Base-by-base conservation (phyloP, 129 eudicot species). In the Sambucus nigra region DNA sequence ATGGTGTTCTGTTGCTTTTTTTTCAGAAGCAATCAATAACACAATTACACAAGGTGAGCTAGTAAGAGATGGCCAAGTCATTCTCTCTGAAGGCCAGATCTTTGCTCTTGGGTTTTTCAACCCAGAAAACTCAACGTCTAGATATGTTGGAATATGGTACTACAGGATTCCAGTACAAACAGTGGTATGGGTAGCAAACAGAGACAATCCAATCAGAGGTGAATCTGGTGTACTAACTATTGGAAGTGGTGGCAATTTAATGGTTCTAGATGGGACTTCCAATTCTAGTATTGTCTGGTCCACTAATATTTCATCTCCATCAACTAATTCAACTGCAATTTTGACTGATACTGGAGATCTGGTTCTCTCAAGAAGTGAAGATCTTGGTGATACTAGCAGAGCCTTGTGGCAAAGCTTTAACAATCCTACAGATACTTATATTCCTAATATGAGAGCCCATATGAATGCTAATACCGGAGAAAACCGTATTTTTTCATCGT, bases 101-200 rank as follows among this genome's bases (percentile, higher is more conserved):
- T 81, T 76, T 51, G 73, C 45, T 49, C 69, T 81, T 28, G 88
- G 88, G 0, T 81, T 81, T 67, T 81, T 81, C 51, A 69, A 80
- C 47, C 79, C 81, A 1, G 57, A 25, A 19, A 68, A 59, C 61
- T 60, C 84, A 0, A 61, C 26, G 25, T 16, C 33, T 1, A 46
- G 69, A 47, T 82, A 73, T 27, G 66, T 71, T 29, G 84, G 91
- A 11, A 73, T 77, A 14, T 84, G 82, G 84, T 73, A 73, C 45
- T 38, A 67, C 57, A 49, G 46, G 28, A 13, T 47, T 17, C 48
- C 67, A 39, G 53, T 31, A 13, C 59, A 53, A 35, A 57, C 84
- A 11, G 70, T 81, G 15, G 78, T 71, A 5, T 81, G 89, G n/a
- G n/a, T n/a, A n/a, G n/a, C n/a, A n/a, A n/a, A 77, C 19, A 73